Base-by-base conservation (phyloP, 441 rosid species). In the Dalechampia spathulata region DNA sequence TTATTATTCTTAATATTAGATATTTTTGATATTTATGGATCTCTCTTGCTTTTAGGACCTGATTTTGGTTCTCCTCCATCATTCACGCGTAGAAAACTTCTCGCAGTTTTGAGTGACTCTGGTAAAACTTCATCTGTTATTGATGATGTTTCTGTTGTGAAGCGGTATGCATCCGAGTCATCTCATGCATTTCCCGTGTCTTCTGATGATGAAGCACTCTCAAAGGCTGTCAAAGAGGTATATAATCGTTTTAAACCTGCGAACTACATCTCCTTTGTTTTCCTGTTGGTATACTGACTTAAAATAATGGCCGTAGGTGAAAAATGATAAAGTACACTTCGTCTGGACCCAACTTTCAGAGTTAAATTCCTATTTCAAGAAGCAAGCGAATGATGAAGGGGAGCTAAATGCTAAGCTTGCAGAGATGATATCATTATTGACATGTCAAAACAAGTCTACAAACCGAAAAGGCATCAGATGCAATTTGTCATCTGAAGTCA, bases 311-410 rank as follows among this genome's bases (percentile, higher is more conserved):
- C 55, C 71, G 62, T 69, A 94, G 97, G 95, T 66, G 48, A 87
- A 78, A 79, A 87, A 80, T 68, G 85, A 64, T 47, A 60, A 66
- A 38, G 74, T 80, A 46, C 90, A 94, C 42, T 87, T 87, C 47
- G 79, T 94, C 34, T 90, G 98, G 99, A 73, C 92, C 46, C 96
- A 86, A 15, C 88, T 94, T 68, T 76, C 98, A 23, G 96, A 87
- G 78, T 49, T 94, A 70, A 74, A 83, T 72, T 69, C 74, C 46
- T 81, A 83, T 73, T 75, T 75, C 46, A 80, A 73, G 86, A 76
- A 68, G 60, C 86, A 87, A 73, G 90, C 77, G 1, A 77, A 72
- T 52, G 86, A 87, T 58, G 77, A 78, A 44, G 68, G 61, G 73
- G 80, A 81, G 52, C 65, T 94, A 28, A 86, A 80, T 58, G 72